Evolutionary conservation across 768 basidiomycete species (phyloP).

Genomic region (Mycena sanguinolenta): DNA sequence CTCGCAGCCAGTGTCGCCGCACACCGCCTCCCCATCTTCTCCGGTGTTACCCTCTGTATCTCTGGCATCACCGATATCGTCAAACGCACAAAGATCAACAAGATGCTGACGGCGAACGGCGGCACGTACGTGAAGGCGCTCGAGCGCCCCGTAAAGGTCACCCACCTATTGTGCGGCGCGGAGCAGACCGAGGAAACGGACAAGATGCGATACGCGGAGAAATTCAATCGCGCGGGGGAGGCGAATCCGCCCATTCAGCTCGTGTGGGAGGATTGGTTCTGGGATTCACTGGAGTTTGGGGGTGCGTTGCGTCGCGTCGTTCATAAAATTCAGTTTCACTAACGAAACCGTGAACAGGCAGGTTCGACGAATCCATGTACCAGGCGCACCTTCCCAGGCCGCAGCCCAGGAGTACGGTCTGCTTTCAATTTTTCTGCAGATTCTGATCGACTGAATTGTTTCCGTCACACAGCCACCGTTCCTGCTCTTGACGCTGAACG

Average conservation of each 20-base stretch:
- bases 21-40: constrained; percentile 62
- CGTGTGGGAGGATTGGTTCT: constrained; percentile 98
- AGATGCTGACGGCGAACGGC: constrained; percentile 67
- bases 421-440: background rate
- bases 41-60: constrained; percentile 74
- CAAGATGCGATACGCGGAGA: constrained; percentile 59
- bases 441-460: background rate
- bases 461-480: constrained; percentile 33
- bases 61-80: constrained; percentile 80
- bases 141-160: constrained; percentile 83
- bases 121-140: constrained; percentile 83
- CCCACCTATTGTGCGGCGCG: constrained; percentile 86
- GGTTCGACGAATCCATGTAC: constrained; percentile 76
- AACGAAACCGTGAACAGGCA: constrained; percentile 53
- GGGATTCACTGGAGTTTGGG: constrained; percentile 87
- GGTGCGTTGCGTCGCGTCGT: constrained; percentile 52
- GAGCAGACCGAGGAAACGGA: constrained; percentile 67
- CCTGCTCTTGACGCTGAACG: constrained; percentile 10
- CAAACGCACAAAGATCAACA: constrained; percentile 73
- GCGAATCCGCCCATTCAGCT: constrained; percentile 72
- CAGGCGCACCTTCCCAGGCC: constrained; percentile 72
- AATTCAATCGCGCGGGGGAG: constrained; percentile 78
- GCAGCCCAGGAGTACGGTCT: constrained; percentile 55
- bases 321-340: too few species aligned
- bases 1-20: constrained; percentile 66